These are phyloP conservation scores for barrel medic (Medicago truncatula) DNA, from an alignment of 306 rosid genomes.

Conservation along the genomic window DNA sequence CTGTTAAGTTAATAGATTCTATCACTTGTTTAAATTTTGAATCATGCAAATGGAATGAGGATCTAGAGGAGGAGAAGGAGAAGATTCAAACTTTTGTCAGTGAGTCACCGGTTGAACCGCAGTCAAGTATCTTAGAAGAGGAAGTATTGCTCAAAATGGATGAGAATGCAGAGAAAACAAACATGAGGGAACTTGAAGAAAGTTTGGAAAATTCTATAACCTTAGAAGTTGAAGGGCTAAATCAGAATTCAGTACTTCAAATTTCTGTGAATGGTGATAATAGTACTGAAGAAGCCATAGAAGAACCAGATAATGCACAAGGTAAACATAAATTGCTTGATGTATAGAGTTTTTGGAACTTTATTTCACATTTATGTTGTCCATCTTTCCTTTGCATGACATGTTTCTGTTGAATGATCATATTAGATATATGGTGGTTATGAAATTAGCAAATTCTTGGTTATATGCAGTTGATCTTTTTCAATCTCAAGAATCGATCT, in stretches of 20 bases:
- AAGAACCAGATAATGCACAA: constrained; percentile 46
- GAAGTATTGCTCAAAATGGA: constrained; percentile 20
- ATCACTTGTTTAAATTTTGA: constrained; percentile 47
- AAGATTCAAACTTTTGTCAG: constrained; percentile 20
- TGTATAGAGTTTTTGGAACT: constrained; percentile 16
- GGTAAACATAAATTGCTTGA: constrained; percentile 53
- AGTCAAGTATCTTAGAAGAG: constrained; percentile 28
- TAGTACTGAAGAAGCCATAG: constrained; percentile 32
- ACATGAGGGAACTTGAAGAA: constrained; percentile 44
- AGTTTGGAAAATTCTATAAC: constrained; percentile 40
- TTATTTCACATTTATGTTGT: neutral
- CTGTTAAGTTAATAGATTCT: constrained; percentile 67
- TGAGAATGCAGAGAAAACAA: constrained; percentile 39
- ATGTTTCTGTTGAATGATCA: constrained; percentile 16
- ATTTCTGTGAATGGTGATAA: constrained; percentile 36
- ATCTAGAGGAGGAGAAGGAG: constrained; percentile 28
- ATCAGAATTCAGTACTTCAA: constrained; percentile 37
- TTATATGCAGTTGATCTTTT: constrained; percentile 45
- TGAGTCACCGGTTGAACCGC: constrained; percentile 36
- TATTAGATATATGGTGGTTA: neutral
- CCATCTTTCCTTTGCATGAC: neutral
- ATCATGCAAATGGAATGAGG: constrained; percentile 42
- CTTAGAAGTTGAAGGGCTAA: constrained; percentile 35
- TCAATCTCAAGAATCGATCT: constrained; percentile 38
- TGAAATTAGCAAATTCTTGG: constrained; percentile 5